phyloP scores from a whole-genome alignment of 306 rosid genomes.

The Prinsepia uniflora region DNA sequence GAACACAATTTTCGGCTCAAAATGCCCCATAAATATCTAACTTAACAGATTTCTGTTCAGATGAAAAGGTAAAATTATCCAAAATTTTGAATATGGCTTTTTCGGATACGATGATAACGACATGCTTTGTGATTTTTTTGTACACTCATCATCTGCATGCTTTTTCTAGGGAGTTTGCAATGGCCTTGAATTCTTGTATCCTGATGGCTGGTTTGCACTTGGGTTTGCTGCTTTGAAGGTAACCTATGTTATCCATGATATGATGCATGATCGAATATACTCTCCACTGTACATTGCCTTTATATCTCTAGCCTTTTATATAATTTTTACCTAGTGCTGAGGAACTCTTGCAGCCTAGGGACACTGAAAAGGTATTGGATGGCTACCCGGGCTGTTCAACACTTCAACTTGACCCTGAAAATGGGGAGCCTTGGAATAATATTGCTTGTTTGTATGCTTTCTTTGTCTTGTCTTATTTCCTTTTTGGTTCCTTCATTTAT shows the following conservation, averaged over 20 bases:
- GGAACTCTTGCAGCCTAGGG: slow-evolving; percentile 62
- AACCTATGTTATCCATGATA: slow-evolving; percentile 23
- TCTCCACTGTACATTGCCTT: slow-evolving; percentile 7
- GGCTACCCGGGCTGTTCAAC: slow-evolving; percentile 91
- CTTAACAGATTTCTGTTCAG: too few species aligned
- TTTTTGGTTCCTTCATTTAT: not conserved
- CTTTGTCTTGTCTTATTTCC: slow-evolving; percentile 13
- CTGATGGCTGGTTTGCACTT: slow-evolving; percentile 95
- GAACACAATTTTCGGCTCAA: too few species aligned
- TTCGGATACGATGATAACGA: too few species aligned
- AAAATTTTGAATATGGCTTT: too few species aligned
- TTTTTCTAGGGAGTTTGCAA: slow-evolving; percentile 95
- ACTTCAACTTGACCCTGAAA: slow-evolving; percentile 96
- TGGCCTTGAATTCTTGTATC: slow-evolving; percentile 93
- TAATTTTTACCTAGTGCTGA: slow-evolving; percentile 25
- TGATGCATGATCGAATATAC: slow-evolving; percentile 13
- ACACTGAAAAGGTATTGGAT: slow-evolving; percentile 88
- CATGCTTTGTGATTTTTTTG: too few species aligned
- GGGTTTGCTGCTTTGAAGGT: slow-evolving; percentile 99
- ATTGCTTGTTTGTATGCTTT: slow-evolving; percentile 88
- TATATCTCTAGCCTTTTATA: slow-evolving; percentile 12
- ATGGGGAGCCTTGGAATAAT: slow-evolving; percentile 99
- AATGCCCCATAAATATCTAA: too few species aligned
- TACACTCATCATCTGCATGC: not conserved
- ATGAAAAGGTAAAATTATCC: too few species aligned